Conservation (phyloP, 345 rosid species). For the Eucalyptus tenuipes region DNA sequence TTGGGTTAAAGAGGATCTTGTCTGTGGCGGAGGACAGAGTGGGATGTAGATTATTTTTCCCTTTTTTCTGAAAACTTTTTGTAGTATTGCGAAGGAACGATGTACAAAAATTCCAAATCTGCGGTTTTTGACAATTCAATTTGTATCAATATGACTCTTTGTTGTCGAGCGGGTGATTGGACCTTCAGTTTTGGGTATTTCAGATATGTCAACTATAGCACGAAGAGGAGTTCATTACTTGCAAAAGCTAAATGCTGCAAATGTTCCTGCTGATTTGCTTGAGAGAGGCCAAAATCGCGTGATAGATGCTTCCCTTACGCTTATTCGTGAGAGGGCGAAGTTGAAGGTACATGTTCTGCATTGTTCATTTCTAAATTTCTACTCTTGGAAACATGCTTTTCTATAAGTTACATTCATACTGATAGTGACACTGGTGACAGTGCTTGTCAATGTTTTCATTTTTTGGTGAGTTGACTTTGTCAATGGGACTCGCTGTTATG, state of each 20-base stretch:
- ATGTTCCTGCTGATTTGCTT: slow-evolving; percentile 45
- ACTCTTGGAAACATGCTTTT: background rate
- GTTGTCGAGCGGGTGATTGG: background rate
- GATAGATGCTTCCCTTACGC: slow-evolving; percentile 91
- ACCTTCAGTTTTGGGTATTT: background rate
- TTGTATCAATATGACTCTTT: background rate
- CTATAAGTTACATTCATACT: background rate
- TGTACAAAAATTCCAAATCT: background rate
- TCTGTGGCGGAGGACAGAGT: background rate
- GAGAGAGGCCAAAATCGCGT: slow-evolving; percentile 86
- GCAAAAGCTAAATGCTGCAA: slow-evolving; percentile 43
- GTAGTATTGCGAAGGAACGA: background rate
- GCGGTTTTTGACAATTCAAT: background rate
- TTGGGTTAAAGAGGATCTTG: background rate
- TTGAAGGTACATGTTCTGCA: slow-evolving; percentile 52
- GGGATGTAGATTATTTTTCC: background rate
- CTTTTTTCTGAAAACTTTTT: background rate
- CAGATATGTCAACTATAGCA: slow-evolving; percentile 41
- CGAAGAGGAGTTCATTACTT: slow-evolving; percentile 52
- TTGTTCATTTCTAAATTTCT: background rate
- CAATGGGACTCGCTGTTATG: background rate
- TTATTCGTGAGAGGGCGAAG: slow-evolving; percentile 92
- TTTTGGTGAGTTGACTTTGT: background rate
- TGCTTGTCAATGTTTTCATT: background rate
- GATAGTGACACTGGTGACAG: background rate